A percentile compares a stretch with the other conserved stretches of the same genome.
phyloP scores from a whole-genome alignment of 495 filamentous ascomycete species.

The Neurospora sp. region DNA sequence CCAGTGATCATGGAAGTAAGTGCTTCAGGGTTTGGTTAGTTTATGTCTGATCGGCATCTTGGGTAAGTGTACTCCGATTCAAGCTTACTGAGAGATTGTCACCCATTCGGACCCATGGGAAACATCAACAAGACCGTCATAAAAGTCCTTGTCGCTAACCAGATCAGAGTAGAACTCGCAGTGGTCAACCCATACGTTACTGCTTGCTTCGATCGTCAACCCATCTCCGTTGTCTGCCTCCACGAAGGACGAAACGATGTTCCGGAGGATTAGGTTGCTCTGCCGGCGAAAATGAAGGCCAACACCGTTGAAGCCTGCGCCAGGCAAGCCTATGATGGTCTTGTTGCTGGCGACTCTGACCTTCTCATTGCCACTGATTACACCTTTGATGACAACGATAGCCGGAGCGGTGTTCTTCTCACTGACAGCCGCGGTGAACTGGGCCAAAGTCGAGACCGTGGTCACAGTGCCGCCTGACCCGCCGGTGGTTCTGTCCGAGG shows the following conservation, averaged over 20 bases:
- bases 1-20: conserved; percentile 53
- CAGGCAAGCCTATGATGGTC: conserved; percentile 40
- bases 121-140: conserved; percentile 57
- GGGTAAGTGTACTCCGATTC: background rate
- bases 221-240: conserved; percentile 49
- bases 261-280: conserved; percentile 51
- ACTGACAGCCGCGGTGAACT: conserved; percentile 39
- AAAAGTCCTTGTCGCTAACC: conserved; percentile 53
- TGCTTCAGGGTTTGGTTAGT: conserved; percentile 14
- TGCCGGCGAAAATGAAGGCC: conserved; percentile 38
- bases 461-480: conserved; percentile 49
- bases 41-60: background rate
- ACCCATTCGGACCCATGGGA: conserved; percentile 44
- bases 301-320: conserved; percentile 33
- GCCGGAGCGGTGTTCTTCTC: conserved; percentile 30
- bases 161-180: conserved; percentile 51
- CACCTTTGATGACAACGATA: conserved; percentile 40
- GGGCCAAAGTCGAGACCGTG: conserved; percentile 47
- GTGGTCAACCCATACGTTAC: conserved; percentile 62
- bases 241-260: conserved; percentile 51
- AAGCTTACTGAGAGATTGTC: conserved; percentile 34
- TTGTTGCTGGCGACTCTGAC: conserved; percentile 45
- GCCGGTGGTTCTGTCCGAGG: conserved; percentile 38
- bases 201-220: conserved; percentile 43
- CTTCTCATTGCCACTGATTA: conserved; percentile 34